Percentiles rank a stretch among this genome's conserved stretches.
Evolutionary conservation across 2,329 filamentous ascomycete species (phyloP).

Genomic region (Pseudogymnoascus sp.): DNA sequence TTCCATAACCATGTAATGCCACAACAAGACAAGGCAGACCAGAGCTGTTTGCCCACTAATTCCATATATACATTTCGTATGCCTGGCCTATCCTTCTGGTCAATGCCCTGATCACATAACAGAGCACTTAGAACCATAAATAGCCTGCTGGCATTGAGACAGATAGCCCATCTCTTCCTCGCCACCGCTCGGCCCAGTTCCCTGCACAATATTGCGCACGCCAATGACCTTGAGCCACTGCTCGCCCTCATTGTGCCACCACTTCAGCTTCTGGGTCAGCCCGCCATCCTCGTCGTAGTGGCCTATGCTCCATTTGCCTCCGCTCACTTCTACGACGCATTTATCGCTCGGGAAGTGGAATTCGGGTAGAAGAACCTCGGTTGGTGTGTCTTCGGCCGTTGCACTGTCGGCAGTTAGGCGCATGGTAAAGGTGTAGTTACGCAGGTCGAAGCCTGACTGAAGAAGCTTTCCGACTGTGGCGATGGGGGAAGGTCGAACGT

Average conservation of each 20-base stretch:
- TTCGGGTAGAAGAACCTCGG: slow-evolving; percentile 77
- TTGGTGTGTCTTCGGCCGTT: slow-evolving; percentile 59
- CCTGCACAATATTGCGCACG: slow-evolving; percentile 47
- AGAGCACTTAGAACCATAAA: slow-evolving; percentile 32
- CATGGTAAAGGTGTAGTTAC: slow-evolving; percentile 68
- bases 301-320: slow-evolving; percentile 84
- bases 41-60: neutral
- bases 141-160: slow-evolving; percentile 48
- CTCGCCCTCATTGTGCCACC: slow-evolving; percentile 87
- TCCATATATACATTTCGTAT: neutral
- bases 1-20: neutral
- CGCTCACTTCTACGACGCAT: slow-evolving; percentile 65
- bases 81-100: neutral
- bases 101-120: slow-evolving; percentile 36
- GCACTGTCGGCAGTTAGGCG: slow-evolving; percentile 53
- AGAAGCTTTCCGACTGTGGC: slow-evolving; percentile 63
- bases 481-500: slow-evolving; percentile 76
- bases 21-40: neutral
- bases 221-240: slow-evolving; percentile 74
- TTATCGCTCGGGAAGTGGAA: slow-evolving; percentile 80
- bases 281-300: slow-evolving; percentile 62
- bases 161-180: slow-evolving; percentile 73
- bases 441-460: slow-evolving; percentile 73
- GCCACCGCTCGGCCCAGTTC: slow-evolving; percentile 36
- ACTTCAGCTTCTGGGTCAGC: slow-evolving; percentile 67